phyloP scores from a whole-genome alignment of 179 eudicot species.

The Drosera spatulata region DNA sequence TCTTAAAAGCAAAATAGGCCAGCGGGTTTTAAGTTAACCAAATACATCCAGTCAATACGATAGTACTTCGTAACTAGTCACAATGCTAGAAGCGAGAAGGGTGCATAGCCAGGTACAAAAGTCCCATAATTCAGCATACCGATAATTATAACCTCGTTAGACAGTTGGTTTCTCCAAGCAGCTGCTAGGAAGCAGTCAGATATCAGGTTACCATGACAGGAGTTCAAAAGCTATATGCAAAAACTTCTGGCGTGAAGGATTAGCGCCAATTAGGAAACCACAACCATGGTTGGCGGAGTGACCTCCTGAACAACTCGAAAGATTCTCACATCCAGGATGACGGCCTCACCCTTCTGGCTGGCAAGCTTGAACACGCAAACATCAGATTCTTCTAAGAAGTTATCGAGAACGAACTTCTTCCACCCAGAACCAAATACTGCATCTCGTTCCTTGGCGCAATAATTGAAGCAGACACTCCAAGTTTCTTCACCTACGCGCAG shows the following conservation, averaged over 20 bases:
- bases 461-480: constrained; percentile 19
- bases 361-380: constrained; percentile 37
- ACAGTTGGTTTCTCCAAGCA: too few relatives aligned
- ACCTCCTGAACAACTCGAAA: constrained; percentile 33
- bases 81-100: too few relatives aligned
- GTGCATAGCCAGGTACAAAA: too few relatives aligned
- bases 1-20: too few relatives aligned
- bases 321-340: constrained; percentile 33
- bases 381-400: constrained; percentile 38
- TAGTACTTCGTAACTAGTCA: too few relatives aligned
- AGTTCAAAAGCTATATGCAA: neutral
- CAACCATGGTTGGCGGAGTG: constrained; percentile 12
- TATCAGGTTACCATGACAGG: neutral
- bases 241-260: neutral
- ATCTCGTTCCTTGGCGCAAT: neutral
- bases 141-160: too few relatives aligned
- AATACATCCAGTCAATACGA: too few relatives aligned
- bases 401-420: constrained; percentile 34
- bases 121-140: too few relatives aligned
- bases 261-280: neutral
- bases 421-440: constrained; percentile 28
- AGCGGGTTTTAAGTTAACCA: too few relatives aligned
- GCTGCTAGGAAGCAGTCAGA: too few relatives aligned
- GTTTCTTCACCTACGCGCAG: constrained; percentile 29
- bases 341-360: constrained; percentile 6